Evolutionary conservation across 345 rosid genomes (phyloP).

Genomic region (Boechera divaricarpa): DNA sequence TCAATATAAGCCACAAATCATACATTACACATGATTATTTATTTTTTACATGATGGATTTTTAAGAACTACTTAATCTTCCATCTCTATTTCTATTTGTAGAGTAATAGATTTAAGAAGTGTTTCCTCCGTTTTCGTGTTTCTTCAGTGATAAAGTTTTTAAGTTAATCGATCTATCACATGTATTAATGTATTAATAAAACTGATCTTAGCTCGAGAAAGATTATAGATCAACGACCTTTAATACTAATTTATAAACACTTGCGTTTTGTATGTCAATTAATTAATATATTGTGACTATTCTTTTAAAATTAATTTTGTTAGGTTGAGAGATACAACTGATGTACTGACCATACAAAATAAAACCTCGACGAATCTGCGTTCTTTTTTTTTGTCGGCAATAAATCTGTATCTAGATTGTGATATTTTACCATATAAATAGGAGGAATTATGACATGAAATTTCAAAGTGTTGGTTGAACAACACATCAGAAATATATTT

Average conservation of each 20-base stretch:
- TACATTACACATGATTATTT: background rate
- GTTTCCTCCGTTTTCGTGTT: background rate
- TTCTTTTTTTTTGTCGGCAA: background rate
- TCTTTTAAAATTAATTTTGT: conserved; percentile 15
- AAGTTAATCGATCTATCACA: background rate
- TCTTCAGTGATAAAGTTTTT: background rate
- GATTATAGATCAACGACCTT: conserved; percentile 13
- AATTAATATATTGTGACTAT: conserved; percentile 14
- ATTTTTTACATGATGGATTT: background rate
- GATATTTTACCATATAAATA: conserved; percentile 30
- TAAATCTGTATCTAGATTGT: conserved; percentile 9
- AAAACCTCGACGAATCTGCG: conserved; percentile 8
- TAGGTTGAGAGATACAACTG: conserved; percentile 29
- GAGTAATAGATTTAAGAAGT: background rate
- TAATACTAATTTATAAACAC: conserved; percentile 8
- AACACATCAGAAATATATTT: conserved; percentile 2
- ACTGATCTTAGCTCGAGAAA: background rate
- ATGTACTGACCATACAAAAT: conserved; percentile 30
- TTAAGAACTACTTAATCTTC: background rate
- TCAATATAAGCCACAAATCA: conserved; percentile 3
- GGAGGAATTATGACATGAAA: background rate
- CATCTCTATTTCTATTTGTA: background rate
- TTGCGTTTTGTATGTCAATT: conserved; percentile 1
- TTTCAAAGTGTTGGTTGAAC: conserved; percentile 11
- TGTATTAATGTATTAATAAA: background rate